phyloP scores from a whole-genome alignment of 164 flowering plant genomes.

The Umbellularia californica region DNA sequence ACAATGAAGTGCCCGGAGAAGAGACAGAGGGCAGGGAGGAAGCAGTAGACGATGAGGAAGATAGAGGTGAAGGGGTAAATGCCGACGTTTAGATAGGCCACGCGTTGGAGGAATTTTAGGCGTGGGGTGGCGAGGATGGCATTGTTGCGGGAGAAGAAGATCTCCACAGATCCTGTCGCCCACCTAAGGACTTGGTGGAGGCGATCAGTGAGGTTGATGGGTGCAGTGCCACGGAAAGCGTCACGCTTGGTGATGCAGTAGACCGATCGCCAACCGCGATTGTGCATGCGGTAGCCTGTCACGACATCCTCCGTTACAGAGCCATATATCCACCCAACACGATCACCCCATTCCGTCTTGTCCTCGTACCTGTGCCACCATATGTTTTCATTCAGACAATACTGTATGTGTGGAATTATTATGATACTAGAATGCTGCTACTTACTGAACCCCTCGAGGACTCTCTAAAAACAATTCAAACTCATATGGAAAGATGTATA shows the following conservation, averaged over 20 bases:
- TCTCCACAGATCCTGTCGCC: conserved; percentile 87
- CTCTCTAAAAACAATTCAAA: neutral
- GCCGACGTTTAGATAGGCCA: conserved; percentile 71
- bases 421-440: neutral
- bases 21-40: conserved; percentile 76
- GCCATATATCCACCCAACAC: conserved; percentile 83
- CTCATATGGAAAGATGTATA: neutral
- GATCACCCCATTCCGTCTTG: conserved; percentile 77
- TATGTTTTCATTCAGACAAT: neutral
- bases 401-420: neutral
- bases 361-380: conserved; percentile 47
- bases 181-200: conserved; percentile 81
- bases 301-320: conserved; percentile 80
- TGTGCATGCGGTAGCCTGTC: conserved; percentile 80
- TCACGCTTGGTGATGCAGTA: conserved; percentile 78
- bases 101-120: conserved; percentile 60
- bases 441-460: too few relatives aligned
- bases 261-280: conserved; percentile 77
- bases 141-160: conserved; percentile 75
- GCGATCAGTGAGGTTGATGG: conserved; percentile 69
- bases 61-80: conserved; percentile 85
- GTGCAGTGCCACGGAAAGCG: conserved; percentile 77
- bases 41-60: conserved; percentile 69
- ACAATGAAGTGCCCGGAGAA: conserved; percentile 75
- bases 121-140: conserved; percentile 54